A percentile compares a stretch with the other conserved stretches of the same genome.
phyloP scores from a whole-genome alignment of 371 early-diverging fungal species.

The Mortierella sp. region DNA sequence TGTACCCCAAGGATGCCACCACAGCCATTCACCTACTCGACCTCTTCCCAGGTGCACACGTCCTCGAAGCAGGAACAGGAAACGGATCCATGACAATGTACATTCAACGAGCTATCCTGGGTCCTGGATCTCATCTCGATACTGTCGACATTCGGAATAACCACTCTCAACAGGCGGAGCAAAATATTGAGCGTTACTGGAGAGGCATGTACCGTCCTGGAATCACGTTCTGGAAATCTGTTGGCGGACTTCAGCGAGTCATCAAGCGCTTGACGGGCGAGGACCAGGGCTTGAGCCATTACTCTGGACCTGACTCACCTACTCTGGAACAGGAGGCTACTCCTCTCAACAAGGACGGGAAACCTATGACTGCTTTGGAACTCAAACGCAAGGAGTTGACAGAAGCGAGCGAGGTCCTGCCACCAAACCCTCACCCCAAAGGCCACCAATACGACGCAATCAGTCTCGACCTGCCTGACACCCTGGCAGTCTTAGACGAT shows the following conservation, averaged over 20 bases:
- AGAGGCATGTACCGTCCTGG: conserved; percentile 67
- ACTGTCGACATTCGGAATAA: conserved; percentile 74
- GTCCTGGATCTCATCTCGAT: conserved; percentile 60
- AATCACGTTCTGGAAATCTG: conserved; percentile 70
- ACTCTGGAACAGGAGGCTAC: conserved; percentile 9
- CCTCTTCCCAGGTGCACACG: conserved; percentile 70
- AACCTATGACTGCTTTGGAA: conserved; percentile 26
- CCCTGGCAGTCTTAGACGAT: conserved; percentile 64
- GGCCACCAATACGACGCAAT: conserved; percentile 72
- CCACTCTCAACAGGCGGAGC: conserved; percentile 68
- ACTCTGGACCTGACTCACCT: not conserved
- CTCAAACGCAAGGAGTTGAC: conserved; percentile 23
- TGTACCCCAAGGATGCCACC: conserved; percentile 84
- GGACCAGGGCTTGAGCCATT: not conserved
- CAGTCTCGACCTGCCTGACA: conserved; percentile 82
- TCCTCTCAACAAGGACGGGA: conserved; percentile 3
- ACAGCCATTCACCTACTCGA: conserved; percentile 74
- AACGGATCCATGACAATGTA: conserved; percentile 81
- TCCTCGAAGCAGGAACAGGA: conserved; percentile 86
- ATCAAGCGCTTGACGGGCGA: conserved; percentile 30
- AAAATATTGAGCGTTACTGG: conserved; percentile 68
- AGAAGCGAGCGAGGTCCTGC: conserved; percentile 26
- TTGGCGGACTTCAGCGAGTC: conserved; percentile 46
- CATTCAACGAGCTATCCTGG: conserved; percentile 74
- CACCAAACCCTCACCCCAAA: conserved; percentile 42